These are phyloP conservation scores for Phytophthora meadii DNA, from an alignment of 352 stramenopile species.

Conservation along the genomic window DNA sequence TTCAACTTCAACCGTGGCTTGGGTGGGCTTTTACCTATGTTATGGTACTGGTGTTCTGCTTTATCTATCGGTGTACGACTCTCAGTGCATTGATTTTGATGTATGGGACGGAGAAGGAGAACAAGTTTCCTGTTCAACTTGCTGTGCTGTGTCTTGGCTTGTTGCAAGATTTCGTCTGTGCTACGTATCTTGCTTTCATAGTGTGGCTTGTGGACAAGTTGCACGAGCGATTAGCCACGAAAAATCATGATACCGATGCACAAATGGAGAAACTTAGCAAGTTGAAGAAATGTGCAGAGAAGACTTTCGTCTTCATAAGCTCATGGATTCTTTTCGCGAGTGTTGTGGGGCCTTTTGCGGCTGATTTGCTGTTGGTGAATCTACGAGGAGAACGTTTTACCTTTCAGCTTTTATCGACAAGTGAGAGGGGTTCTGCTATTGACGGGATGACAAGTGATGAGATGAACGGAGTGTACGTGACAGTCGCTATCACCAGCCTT, in stretches of 20 bases:
- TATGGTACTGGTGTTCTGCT: slow-evolving; percentile 33
- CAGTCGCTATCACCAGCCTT: background rate
- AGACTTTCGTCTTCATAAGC: slow-evolving; percentile 19
- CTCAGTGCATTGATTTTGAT: slow-evolving; percentile 32
- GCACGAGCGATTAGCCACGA: background rate
- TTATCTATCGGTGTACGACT: slow-evolving; percentile 27
- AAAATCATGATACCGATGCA: background rate
- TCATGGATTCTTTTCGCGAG: slow-evolving; percentile 33
- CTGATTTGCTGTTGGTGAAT: slow-evolving; percentile 44
- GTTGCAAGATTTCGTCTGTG: slow-evolving; percentile 44
- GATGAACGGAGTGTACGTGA: slow-evolving; percentile 15
- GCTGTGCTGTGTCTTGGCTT: slow-evolving; percentile 34
- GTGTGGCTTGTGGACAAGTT: slow-evolving; percentile 26
- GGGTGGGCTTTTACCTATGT: slow-evolving; percentile 42
- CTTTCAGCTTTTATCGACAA: slow-evolving; percentile 43
- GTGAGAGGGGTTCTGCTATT: slow-evolving; percentile 12
- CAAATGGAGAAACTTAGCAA: background rate
- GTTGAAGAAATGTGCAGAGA: background rate
- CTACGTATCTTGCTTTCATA: slow-evolving; percentile 27
- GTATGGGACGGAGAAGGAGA: slow-evolving; percentile 24
- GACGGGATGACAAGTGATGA: slow-evolving; percentile 15
- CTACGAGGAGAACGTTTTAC: slow-evolving; percentile 45
- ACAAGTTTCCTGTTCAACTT: slow-evolving; percentile 11
- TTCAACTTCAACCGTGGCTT: slow-evolving; percentile 20
- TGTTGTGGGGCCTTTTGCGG: slow-evolving; percentile 26